These are phyloP conservation scores for Peziza echinospora DNA, from an alignment of 495 filamentous ascomycete species.

Conservation along the genomic window DNA sequence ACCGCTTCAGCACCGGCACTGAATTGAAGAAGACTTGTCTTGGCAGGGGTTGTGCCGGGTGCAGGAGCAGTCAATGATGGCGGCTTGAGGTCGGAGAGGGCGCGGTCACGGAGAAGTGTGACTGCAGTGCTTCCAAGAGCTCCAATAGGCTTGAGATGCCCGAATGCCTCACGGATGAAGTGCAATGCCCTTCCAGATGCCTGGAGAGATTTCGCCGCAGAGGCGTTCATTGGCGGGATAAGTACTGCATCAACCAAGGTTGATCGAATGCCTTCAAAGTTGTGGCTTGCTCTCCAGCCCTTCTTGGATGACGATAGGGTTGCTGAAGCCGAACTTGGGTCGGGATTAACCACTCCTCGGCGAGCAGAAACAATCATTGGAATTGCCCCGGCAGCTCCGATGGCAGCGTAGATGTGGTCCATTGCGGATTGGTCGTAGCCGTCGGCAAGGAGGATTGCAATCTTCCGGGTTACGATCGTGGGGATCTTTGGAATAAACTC, in stretches of 20 bases:
- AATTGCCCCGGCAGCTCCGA: constrained; percentile 39
- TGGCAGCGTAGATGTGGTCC: constrained; percentile 36
- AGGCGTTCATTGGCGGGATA: constrained; percentile 50
- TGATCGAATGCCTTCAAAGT: constrained; percentile 60
- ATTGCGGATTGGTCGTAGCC: constrained; percentile 52
- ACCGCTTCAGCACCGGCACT: constrained; percentile 23
- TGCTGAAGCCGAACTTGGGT: constrained; percentile 20
- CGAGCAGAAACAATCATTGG: constrained; percentile 49
- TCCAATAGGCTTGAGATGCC: constrained; percentile 71
- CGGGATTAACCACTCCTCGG: constrained; percentile 37
- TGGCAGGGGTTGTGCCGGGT: no score
- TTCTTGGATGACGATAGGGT: no score
- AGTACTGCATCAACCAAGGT: constrained; percentile 75
- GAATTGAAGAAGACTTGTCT: no score
- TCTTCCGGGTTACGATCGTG: constrained; percentile 46
- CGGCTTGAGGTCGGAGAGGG: constrained; percentile 15
- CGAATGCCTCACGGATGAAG: constrained; percentile 74
- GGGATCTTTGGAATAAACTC: constrained; percentile 40
- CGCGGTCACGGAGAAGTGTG: constrained; percentile 10
- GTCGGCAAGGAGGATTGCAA: constrained; percentile 64
- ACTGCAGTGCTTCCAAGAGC: constrained; percentile 34
- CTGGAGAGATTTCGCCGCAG: constrained; percentile 30
- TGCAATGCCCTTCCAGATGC: constrained; percentile 59
- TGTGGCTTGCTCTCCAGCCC: constrained; percentile 50
- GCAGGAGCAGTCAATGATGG: constrained; percentile 2